Evolutionary conservation across 768 basidiomycete species (phyloP), one percentile per base, ranked within the genome.

Genomic region (Suillus alpinus): DNA sequence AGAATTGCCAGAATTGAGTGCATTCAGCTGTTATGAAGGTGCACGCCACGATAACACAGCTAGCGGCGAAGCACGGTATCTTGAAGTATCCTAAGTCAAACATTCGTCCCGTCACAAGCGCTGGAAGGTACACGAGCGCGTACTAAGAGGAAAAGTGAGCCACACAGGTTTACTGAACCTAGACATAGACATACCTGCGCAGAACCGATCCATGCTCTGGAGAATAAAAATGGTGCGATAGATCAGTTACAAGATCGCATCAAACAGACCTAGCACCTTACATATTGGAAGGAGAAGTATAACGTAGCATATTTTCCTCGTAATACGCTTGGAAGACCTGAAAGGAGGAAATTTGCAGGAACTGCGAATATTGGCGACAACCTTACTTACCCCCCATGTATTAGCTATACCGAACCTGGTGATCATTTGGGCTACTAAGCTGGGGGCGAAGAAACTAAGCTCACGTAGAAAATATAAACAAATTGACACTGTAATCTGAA

Each of bases 121-220:
- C 86, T 3, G 87, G 86, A 3, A 87, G 68, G 70, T 86, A 88
- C 6, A 84, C 73, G 0, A 89, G 77, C 13, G 87, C 77, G 65
- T 86, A 87, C 87, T 90, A 18, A 7, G 2, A 37, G 18, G 52
- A 10, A 18, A n/a, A 5, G 14, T 55, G n/a, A 46, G 32, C 20
- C 9, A 32, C 56, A 10, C n/a, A 46, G 34, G 55, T 36, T 57
- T 41, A 51, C 44, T 31, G 44, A 50, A 47, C 47, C 51, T 3
- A 14, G 43, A 53, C 7, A 13, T 34, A 61, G 23, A 61, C 66
- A 3, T 50, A 85, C 89, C 76, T 91, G 89, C 26, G 86, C 75
- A 0, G 90, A 92, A 6, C 91, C 90, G 37, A 92, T 92, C 90
- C 89, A 92, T 46, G 89, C 83, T 49, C 89, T 91, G 62, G 26